A percentile compares a stretch with the other conserved stretches of the same genome.
These are phyloP conservation scores for Lactarius akahatsu DNA, from an alignment of 768 basidiomycete genomes.

Conservation along the genomic window DNA sequence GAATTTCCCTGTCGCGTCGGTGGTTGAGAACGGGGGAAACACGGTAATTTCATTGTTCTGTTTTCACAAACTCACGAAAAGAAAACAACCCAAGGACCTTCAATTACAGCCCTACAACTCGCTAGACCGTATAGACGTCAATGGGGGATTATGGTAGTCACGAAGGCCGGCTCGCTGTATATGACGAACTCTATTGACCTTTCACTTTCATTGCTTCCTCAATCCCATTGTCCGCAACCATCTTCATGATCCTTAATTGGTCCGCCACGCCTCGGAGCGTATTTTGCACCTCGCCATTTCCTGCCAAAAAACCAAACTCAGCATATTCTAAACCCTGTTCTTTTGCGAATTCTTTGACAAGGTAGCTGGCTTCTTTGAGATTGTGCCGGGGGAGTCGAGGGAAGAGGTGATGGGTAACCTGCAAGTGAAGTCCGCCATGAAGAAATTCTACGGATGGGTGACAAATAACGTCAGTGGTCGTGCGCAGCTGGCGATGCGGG, in stretches of 20 bases:
- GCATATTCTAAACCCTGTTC: constrained; percentile 85
- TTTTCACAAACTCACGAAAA: constrained; percentile 19
- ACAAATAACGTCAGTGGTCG: constrained; percentile 96
- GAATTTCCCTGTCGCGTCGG: no score
- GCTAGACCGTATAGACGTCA: constrained; percentile 37
- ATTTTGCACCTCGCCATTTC: constrained; percentile 81
- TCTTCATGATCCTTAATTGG: constrained; percentile 78
- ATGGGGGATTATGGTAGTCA: background rate
- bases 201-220: constrained; percentile 59
- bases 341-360: constrained; percentile 86
- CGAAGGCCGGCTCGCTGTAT: constrained; percentile 6
- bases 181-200: constrained; percentile 21
- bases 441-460: constrained; percentile 78
- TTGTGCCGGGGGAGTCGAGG: constrained; percentile 95
- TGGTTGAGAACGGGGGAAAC: no score
- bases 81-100: constrained; percentile 73
- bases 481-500: constrained; percentile 89
- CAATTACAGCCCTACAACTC: constrained; percentile 58
- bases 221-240: constrained; percentile 77
- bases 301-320: constrained; percentile 87
- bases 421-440: constrained; percentile 96
- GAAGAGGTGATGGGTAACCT: constrained; percentile 97
- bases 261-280: constrained; percentile 83
- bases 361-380: constrained; percentile 71
- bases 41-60: no score